Base-by-base conservation (phyloP, 805 yeast species). In the Candida khao-thaluensis region DNA sequence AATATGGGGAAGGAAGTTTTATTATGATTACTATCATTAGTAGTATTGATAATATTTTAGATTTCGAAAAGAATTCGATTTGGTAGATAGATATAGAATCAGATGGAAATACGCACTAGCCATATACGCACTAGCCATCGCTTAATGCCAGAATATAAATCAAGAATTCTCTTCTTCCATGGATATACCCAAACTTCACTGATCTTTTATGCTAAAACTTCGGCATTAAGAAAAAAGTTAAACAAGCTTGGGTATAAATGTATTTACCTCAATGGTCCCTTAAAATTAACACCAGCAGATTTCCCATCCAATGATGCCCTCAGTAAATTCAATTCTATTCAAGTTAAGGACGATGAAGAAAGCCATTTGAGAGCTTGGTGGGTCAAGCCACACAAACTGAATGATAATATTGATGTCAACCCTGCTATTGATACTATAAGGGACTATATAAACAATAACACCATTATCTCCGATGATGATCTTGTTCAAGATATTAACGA, bases 171-270 rank as follows among this genome's bases (percentile, higher is more conserved):
- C n/a, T 91, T 93, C 61, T 66, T 93, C 20, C 99, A 91, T 49
- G 98, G 99, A 0, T 89, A 81, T 60, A 79, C 90, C 11, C 96
- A 91, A 69, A 83, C 81, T 45, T 91, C 91, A 5, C 73, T 82
- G 29, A 72, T 82, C 10, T 91, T 91, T 63, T 83, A 95, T 39
- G 86, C 84, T 50, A 91, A 93, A 60, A 82, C 96, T 0, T 81
- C 95, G 2, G 97, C 95, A 2, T 72, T 91, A 18, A 73, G 98
- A 47, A 91, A 93, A 53, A 74, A 80, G 30, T 65, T 93, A 43
- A 73, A 77, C 53, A 71, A 77, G 40, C 69, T 76, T 23, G 81
- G 86, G 33, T 77, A 81, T 50, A 87, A 84, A 52, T 71, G 87
- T 27, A 77, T 80, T 16, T 91, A 84, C 59, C 66, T 90, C 32